Evolutionary conservation across 164 flowering plant genomes (phyloP).

Genomic region (Dillenia suffruticosa): DNA sequence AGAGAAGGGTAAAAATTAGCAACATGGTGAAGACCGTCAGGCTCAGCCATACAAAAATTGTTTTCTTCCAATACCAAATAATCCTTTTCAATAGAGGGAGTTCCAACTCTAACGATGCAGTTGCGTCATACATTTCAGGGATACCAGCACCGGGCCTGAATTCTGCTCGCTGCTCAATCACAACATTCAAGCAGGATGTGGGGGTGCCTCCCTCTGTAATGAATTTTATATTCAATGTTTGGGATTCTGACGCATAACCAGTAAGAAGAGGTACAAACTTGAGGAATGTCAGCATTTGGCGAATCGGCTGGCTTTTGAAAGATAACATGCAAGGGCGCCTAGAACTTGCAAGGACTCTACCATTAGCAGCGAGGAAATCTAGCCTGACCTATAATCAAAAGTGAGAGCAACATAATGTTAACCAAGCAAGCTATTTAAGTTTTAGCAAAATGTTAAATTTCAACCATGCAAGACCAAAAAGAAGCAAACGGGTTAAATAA

Average conservation of each 20-base stretch:
- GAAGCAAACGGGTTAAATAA: too few species aligned
- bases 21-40: conserved; percentile 40
- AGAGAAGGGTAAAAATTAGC: conserved; percentile 47
- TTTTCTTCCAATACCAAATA: conserved; percentile 80
- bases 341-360: conserved; percentile 46
- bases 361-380: conserved; percentile 56
- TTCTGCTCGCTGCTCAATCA: conserved; percentile 78
- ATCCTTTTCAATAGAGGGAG: conserved; percentile 62
- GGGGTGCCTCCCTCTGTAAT: conserved; percentile 49
- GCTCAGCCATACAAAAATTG: conserved; percentile 61
- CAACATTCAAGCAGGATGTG: conserved; percentile 63
- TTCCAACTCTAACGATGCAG: conserved; percentile 56
- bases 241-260: conserved; percentile 74
- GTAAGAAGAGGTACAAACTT: conserved; percentile 60
- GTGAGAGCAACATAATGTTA: too few species aligned
- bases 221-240: conserved; percentile 44
- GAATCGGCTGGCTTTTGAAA: conserved; percentile 68
- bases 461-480: too few species aligned
- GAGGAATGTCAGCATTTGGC: conserved; percentile 49
- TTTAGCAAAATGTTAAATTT: too few species aligned
- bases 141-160: conserved; percentile 63
- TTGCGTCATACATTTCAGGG: conserved; percentile 75
- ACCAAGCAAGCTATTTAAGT: too few species aligned
- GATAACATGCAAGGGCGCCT: conserved; percentile 66
- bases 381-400: conserved; percentile 58